Conservation (phyloP, 2,329 filamentous ascomycete species). For the Trichoderma guizhouense region DNA sequence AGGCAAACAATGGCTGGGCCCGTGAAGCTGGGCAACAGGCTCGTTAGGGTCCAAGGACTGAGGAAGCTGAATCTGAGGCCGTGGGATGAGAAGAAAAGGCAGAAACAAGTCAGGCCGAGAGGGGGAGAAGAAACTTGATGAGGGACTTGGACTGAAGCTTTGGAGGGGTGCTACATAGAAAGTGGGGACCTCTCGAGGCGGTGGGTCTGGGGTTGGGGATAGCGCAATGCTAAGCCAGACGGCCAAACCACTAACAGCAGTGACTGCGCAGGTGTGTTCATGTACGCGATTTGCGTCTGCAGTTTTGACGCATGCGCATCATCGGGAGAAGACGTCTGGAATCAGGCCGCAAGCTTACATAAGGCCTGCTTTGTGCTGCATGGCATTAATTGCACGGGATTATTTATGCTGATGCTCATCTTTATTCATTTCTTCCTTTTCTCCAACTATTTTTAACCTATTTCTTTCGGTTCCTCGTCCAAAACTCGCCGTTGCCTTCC, state of each 20-base stretch:
- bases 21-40: not conserved
- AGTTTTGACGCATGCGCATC: constrained; percentile 10
- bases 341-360: not conserved
- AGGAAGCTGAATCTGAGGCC: constrained; percentile 5
- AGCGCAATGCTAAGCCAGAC: not conserved
- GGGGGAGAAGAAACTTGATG: constrained; percentile 17
- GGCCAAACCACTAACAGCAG: constrained; percentile 15
- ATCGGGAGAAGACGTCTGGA: constrained; percentile 7
- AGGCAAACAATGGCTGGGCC: constrained; percentile 10
- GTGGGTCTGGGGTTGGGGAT: constrained; percentile 18
- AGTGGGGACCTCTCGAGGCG: constrained; percentile 13
- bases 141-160: constrained; percentile 19
- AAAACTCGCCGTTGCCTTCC: not conserved
- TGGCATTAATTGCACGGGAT: not conserved
- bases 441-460: not conserved
- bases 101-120: constrained; percentile 10
- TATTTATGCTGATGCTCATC: not conserved
- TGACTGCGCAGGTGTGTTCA: not conserved
- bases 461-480: not conserved
- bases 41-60: not conserved
- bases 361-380: not conserved
- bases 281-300: constrained; percentile 14
- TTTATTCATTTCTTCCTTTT: not conserved
- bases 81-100: not conserved
- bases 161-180: constrained; percentile 19